Conservation (phyloP, 1,284 basidiomycete species). For the Microbotryum violaceum region DNA sequence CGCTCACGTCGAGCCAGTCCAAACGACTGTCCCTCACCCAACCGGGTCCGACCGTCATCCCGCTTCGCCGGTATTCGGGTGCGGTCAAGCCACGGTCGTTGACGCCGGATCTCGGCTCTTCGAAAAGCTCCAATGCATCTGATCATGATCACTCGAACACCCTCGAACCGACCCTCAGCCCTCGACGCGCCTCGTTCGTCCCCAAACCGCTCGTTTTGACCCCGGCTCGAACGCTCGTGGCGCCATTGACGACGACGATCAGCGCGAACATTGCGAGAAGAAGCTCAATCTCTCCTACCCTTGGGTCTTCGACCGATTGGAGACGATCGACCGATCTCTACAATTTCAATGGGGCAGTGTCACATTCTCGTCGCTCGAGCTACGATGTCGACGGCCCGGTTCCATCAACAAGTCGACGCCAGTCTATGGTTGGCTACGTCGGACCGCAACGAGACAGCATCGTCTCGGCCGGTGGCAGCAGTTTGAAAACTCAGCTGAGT, state of each 20-base stretch:
- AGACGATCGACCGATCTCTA: background rate
- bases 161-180: too few species aligned
- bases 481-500: background rate
- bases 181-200: background rate
- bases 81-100: too few species aligned
- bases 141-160: too few species aligned
- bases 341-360: background rate
- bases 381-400: background rate
- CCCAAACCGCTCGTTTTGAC: slow-evolving; percentile 28
- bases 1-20: too few species aligned
- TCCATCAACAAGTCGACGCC: background rate
- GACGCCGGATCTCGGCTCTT: too few species aligned
- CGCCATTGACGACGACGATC: slow-evolving; percentile 11
- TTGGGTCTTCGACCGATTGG: background rate
- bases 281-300: background rate
- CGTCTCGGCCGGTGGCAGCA: background rate
- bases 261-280: background rate
- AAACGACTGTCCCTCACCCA: too few species aligned
- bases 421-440: slow-evolving; percentile 8
- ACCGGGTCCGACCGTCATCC: too few species aligned
- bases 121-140: too few species aligned
- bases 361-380: background rate
- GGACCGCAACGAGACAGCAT: background rate
- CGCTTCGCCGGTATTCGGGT: too few species aligned
- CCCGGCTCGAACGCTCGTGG: slow-evolving; percentile 14